These are phyloP conservation scores for Pyrus hybrid DNA, from an alignment of 331 rosid genomes.

Conservation along the genomic window DNA sequence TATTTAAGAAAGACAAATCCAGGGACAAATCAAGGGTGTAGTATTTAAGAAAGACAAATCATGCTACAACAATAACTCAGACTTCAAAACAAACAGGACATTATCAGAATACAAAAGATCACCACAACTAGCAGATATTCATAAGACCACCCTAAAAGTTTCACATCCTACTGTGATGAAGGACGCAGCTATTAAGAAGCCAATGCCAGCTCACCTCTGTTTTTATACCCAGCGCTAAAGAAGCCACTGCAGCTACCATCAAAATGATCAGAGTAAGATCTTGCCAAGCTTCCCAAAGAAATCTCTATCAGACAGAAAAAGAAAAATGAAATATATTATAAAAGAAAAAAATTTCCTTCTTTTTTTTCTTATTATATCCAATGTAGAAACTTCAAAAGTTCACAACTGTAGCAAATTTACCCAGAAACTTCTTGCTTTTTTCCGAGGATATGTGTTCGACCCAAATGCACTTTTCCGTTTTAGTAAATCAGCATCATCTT, in stretches of 20 bases:
- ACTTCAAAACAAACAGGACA: neutral
- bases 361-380: neutral
- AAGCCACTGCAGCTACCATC: slow-evolving; percentile 94
- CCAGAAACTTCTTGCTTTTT: slow-evolving; percentile 79
- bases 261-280: slow-evolving; percentile 92
- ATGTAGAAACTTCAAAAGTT: neutral
- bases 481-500: slow-evolving; percentile 71
- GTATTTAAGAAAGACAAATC: neutral
- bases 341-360: neutral
- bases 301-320: slow-evolving; percentile 50
- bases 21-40: no score
- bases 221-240: slow-evolving; percentile 90
- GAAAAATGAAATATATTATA: neutral
- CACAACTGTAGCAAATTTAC: slow-evolving; percentile 25
- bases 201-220: slow-evolving; percentile 62
- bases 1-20: neutral
- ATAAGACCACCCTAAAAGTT: neutral
- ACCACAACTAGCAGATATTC: neutral
- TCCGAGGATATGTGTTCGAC: slow-evolving; percentile 80
- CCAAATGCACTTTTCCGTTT: slow-evolving; percentile 70
- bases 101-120: neutral
- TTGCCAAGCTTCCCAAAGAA: slow-evolving; percentile 99
- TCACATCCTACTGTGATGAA: neutral
- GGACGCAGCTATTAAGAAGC: neutral
- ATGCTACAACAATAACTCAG: neutral